Base-by-base conservation (phyloP, 2,329 filamentous ascomycete species). In the Talaromyces sp. region DNA sequence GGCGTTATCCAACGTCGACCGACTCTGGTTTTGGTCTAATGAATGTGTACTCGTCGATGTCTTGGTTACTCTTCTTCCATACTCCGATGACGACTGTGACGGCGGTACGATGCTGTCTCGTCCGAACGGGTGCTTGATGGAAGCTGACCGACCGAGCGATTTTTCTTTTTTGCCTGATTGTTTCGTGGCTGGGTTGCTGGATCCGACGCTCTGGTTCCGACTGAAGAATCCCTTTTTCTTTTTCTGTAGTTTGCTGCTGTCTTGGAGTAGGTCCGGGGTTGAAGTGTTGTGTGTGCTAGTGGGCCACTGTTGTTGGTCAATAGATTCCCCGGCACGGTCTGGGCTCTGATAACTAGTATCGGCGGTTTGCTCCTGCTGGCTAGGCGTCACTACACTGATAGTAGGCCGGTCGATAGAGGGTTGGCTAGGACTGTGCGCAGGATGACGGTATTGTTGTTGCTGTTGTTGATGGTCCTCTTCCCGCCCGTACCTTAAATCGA, bases 281-380 rank as follows among this genome's bases (percentile, higher is more conserved):
- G 64, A 47, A 66, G 41, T 65, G 66, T 70, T 59, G 56, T 41
- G 19, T 27, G 15, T 17, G 15, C 13, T 59, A 19, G 56, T 33
- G 6, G 56, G 9, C 56, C 37, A 59, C 13, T 25, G 25, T 59
- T 59, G 35, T 41, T 59, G 64, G 10, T 67, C 66, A 22, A 45
- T 31, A 6, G 57, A 39, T 47, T 43, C 27, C 52, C 74, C 70
- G 43, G 70, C 68, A 61, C 69, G 67, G 64, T 70, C 70, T 66
- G 61, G 62, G 39, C 54, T 61, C 39, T 41, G 58, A 49, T 59
- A 65, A 49, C 31, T 69, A 66, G 69, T 68, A 5, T 68, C 70
- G 65, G 66, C 67, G 27, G 35, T 43, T 33, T 52, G 49, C 33
- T 52, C 13, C 22, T 56, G 52, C n/a, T 37, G 52, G 43, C 39